Evolutionary conservation across 805 yeast species (phyloP), one percentile per base, ranked within the genome.

Genomic region (Saccharomycopsis malanga): DNA sequence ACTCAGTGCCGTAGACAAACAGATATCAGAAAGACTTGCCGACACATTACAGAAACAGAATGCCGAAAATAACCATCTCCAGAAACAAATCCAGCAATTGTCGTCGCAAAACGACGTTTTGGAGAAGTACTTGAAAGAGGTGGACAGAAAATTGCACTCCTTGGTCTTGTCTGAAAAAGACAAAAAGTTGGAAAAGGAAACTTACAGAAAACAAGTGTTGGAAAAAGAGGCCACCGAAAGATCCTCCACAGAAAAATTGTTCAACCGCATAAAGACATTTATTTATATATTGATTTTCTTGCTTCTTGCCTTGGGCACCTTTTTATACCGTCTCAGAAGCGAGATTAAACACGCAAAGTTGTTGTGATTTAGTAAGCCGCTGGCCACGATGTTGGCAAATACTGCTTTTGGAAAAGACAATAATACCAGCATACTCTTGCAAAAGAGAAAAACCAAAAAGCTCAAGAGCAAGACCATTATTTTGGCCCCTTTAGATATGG

Each of bases 281-380:
- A 53, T 62, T 15, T 36, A 60, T 9, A 57, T 63, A 17, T 49
- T 61, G 20, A 45, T 61, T 34, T 15, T 58, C 4, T 45, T 55
- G 3, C 50, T 57, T 23, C 53, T 69, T 3, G 61, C 68, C 1
- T 63, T 77, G 46, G 67, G 73, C 17, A 60, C 71, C 30, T 66
- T 75, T 51, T 70, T 77, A 20, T 72, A 71, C 59, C 70, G 76
- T 57, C 62, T 80, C 37, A 74, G 83, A 64, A 76, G 69, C 53
- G 85, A 80, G 53, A 77, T 80, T 48, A 79, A 77, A 55, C 82
- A 76, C 56, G 66, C 81, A 6, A 80, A 80, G 53, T 66, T 80
- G 39, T 66, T 79, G 48, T 78, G 59, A 62, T n/a, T n/a, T n/a
- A n/a, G n/a, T n/a, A n/a, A n/a, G n/a, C n/a, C n/a, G n/a, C 20